These are phyloP conservation scores for Parastagonospora nodorum DNA, from an alignment of 2,329 filamentous ascomycete genomes.

Conservation along the genomic window DNA sequence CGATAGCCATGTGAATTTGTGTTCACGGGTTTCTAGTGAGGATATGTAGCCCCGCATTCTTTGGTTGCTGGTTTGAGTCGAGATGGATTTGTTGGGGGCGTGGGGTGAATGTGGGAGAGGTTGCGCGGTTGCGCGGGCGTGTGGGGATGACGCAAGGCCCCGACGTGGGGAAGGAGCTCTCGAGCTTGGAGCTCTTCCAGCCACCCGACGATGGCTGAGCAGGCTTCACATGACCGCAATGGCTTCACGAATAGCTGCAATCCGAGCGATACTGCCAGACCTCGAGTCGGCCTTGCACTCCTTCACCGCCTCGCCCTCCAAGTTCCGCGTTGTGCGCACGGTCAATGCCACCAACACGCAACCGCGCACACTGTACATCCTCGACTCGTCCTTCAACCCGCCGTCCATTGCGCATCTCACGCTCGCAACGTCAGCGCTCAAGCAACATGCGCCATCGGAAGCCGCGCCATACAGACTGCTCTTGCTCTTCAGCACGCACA, in stretches of 20 bases:
- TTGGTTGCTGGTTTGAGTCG: no score
- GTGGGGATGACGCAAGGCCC: no score
- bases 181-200: not conserved
- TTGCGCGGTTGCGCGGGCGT: no score
- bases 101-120: no score
- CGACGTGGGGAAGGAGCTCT: not conserved
- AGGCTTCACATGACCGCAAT: conserved; percentile 25
- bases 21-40: no score
- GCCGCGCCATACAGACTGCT: conserved; percentile 55
- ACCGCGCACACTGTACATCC: conserved; percentile 60
- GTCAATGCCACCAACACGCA: conserved; percentile 37
- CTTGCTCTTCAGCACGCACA: conserved; percentile 66
- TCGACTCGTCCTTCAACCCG: conserved; percentile 71
- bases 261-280: conserved; percentile 38
- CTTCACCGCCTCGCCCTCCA: conserved; percentile 39
- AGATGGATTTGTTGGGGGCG: no score
- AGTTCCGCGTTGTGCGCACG: conserved; percentile 43
- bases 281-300: conserved; percentile 38
- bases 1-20: no score
- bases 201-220: no score
- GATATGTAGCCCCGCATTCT: no score
- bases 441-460: conserved; percentile 40
- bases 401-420: conserved; percentile 64
- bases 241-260: conserved; percentile 31
- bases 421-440: conserved; percentile 60